Base-by-base conservation (phyloP, 2,329 filamentous ascomycete genomes). In the Chalaropsis ovoidea region DNA sequence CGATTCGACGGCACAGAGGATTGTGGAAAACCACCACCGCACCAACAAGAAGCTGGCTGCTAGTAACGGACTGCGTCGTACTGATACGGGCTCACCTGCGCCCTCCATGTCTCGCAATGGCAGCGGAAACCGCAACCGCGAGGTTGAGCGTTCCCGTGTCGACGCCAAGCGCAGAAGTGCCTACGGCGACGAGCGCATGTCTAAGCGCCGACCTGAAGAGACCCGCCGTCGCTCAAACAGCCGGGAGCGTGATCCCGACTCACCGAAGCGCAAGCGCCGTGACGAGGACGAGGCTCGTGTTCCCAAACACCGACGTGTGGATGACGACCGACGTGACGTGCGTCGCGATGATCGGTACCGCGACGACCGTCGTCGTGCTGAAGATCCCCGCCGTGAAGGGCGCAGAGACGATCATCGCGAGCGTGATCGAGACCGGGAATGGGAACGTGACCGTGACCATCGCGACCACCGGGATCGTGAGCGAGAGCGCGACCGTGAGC, bases 11-110 rank as follows among this genome's bases (percentile, higher is more conserved):
- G 88, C 88, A 2, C 91, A 89, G 74, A 86, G 86, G 72, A 85
- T 88, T 0, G 86, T 95, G 35, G 92, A 96, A 71, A 96, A 96
- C 69, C 92, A 96, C 71, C 92, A 95, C 74, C 89, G 92, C 65
- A 96, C 93, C 77, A 95, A 92, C 77, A 95, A 95, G 78, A 93
- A 95, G 72, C 76, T 78, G 1, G 74, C 76, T 4, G 73, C 84
- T 61, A 73, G 77, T 69, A 84, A 85, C 70, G 82, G 86, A 10
- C 79, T 85, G 69, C 84, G 86, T 43, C 82, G 82, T 58, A 78
- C 78, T 49, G 82, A 84, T 47, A 87, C 86, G 22, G 86, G 85
- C n/a, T 91, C 88, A 19, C 88, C 89, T 24, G 86, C 88, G 66
- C 68, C 13, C 64, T 69, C 62, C 39, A 72, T 75, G 63, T 73